Base-by-base conservation (phyloP, 139 green algal species). In the Chlorella sp. region DNA sequence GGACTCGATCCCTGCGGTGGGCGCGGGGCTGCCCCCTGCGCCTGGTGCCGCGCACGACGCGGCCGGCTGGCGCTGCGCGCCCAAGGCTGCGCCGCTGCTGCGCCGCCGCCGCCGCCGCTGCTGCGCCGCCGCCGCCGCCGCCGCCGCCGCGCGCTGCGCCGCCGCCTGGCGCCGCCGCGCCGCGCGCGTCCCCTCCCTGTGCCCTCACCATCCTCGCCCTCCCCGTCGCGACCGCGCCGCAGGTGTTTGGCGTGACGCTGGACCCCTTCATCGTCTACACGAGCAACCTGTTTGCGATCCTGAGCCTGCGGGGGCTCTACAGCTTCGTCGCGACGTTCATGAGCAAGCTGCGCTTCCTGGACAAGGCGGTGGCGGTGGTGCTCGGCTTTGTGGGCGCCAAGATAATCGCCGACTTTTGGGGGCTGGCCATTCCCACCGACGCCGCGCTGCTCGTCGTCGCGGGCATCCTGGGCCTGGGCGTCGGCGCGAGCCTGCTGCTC, bases 191-290 rank as follows among this genome's bases (percentile, higher is more conserved):
- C 48, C 36, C 17, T 23, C 50, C 31, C 19, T 14, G 25, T 29
- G 21, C 38, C 63, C 36, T 70, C 23, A 29, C 33, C 63, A 53
- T 12, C 41, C 6, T 27, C 36, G 8, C 33, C 8, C 33, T 56
- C 5, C 12, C 42, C 17, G 78, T 69, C 77, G 84, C 68, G 7
- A 88, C 88, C 43, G 79, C 69, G 14, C 77, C 8, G 81, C 90
- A 76, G 82, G 91, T 98, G 25, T 98, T 98, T 89, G 94, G 93
- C 45, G 89, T 98, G 31, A 98, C 94, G 14, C 74, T 92, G 3
- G 96, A 99, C 89, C 95, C 95, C 12, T 98, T 99, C 85, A 97
- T 99, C 76, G 90, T 99, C 0, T 99, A 97, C 83, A 93, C 91
- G 5, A 95, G 87, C 65, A 99, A 98, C 90, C 92, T 99, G 41